Conservation (phyloP, 495 filamentous ascomycete species). For the Hypomontagnella monticulosa region DNA sequence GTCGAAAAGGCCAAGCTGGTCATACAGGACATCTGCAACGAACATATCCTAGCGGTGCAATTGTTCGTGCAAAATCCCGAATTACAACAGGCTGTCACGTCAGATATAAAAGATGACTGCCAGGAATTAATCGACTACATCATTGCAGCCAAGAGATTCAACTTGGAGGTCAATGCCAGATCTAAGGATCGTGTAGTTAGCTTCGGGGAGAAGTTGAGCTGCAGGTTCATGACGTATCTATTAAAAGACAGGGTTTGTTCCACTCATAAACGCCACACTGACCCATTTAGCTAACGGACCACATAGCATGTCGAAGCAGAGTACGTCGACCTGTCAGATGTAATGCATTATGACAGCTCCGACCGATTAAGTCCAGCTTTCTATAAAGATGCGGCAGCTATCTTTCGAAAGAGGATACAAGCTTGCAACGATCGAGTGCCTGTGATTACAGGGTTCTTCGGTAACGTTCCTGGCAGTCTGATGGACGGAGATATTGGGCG, state of each 20-base stretch:
- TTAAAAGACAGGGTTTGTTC: slow-evolving; percentile 67
- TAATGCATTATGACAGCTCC: slow-evolving; percentile 69
- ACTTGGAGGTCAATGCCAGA: slow-evolving; percentile 77
- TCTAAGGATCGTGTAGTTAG: slow-evolving; percentile 91
- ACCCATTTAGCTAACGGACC: slow-evolving; percentile 17
- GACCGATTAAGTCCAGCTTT: slow-evolving; percentile 79
- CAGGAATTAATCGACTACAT: slow-evolving; percentile 65
- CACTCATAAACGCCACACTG: not conserved
- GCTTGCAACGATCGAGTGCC: slow-evolving; percentile 77
- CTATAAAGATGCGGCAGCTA: slow-evolving; percentile 73
- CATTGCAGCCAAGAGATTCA: slow-evolving; percentile 64
- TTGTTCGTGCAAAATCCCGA: slow-evolving; percentile 67
- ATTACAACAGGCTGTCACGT: slow-evolving; percentile 65
- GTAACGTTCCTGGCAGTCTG: slow-evolving; percentile 81
- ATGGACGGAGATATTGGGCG: slow-evolving; percentile 80
- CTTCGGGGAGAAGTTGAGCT: slow-evolving; percentile 93
- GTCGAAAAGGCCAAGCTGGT: slow-evolving; percentile 75
- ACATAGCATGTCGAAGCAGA: slow-evolving; percentile 75
- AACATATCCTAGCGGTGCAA: slow-evolving; percentile 75
- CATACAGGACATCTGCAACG: slow-evolving; percentile 76
- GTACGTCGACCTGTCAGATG: slow-evolving; percentile 85
- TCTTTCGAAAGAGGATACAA: slow-evolving; percentile 72
- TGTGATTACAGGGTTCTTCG: slow-evolving; percentile 87
- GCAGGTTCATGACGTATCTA: slow-evolving; percentile 83
- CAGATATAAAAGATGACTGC: slow-evolving; percentile 79